Evolutionary conservation across 2,329 filamentous ascomycete species (phyloP), one percentile per base, ranked within the genome.

Genomic region (Orbilia blumenaviensis): DNA sequence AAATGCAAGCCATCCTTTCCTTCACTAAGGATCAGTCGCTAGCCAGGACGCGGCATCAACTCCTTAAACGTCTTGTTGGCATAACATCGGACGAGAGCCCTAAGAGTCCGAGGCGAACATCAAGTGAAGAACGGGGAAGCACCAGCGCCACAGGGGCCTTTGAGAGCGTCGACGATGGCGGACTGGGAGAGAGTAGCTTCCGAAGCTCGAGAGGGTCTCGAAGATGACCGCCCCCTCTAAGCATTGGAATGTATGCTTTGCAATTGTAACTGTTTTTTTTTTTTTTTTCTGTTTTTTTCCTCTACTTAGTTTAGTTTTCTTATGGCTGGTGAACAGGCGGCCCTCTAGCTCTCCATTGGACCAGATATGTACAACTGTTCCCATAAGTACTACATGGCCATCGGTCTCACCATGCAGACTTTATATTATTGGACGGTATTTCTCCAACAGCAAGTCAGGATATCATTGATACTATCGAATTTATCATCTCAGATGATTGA

Each of bases 1-100:
- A 76, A 42, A 68, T 76, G 64, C 72, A 76, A 29, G 64, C 72
- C 18, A 69, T 76, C 32, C 29, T 64, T 9, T 68, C 72, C 9
- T 64, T 76, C 34, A 76, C 64, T 14, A 69, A 76, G 36, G 64
- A 76, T 16, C 48, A 64, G 29, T 69, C 72, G 9, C 56, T 69
- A 1, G 72, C 72, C 8, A 54, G 58, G 29, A 64, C 72, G 10
- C 72, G 72, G 16, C 64, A 68, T 42, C 72, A 76, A 42, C 64
- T 76, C 25, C 56, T 76, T 7, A 68, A 76, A 38, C 48, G 64
- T 7, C 64, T 76, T 27, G 58, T 76, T 52, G 72, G 72, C 1
- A 56, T 76, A 23, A 36, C 69, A 1, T 14, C 23, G 4, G 44
- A 68, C 27, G 58, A 68, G 18, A 54, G 21, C 23, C 63, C 63